Percentiles rank a stretch among this genome's conserved stretches.
Evolutionary conservation across 345 rosid species (phyloP).

Genomic region (Moringa oleifera): DNA sequence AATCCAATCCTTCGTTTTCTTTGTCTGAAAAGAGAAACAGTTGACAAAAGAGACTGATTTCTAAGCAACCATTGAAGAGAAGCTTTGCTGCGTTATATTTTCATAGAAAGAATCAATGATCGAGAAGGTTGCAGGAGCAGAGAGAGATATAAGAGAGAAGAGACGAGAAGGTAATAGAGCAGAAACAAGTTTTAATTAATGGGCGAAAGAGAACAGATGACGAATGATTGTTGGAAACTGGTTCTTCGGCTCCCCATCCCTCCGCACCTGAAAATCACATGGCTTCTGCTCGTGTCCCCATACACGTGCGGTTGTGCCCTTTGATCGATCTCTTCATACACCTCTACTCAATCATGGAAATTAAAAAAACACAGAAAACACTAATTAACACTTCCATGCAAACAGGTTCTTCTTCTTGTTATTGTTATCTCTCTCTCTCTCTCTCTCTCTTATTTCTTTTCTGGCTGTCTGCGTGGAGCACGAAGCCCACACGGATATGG

Average conservation of each 20-base stretch:
- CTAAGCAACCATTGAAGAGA: no score
- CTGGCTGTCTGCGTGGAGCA: background rate
- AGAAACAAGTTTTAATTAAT: constrained; percentile 8
- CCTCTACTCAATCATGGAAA: constrained; percentile 18
- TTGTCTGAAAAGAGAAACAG: no score
- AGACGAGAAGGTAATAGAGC: constrained; percentile 12
- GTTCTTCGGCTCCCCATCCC: constrained; percentile 22
- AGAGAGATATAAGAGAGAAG: no score
- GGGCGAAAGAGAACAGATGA: background rate
- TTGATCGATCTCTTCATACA: no score
- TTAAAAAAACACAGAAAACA: constrained; percentile 3
- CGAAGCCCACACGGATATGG: no score
- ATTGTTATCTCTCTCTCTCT: background rate
- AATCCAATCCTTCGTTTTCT: no score
- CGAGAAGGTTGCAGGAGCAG: no score
- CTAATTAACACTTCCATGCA: background rate
- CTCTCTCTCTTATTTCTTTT: background rate
- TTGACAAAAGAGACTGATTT: no score
- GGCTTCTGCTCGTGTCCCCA: constrained; percentile 25
- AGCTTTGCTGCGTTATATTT: no score
- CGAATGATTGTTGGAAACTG: constrained; percentile 21
- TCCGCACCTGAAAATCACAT: constrained; percentile 26
- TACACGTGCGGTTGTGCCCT: background rate
- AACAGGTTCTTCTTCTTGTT: background rate
- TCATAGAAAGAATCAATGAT: no score